Evolutionary conservation across 2,329 filamentous ascomycete species (phyloP).

Genomic region (Colletotrichum brevisporum): DNA sequence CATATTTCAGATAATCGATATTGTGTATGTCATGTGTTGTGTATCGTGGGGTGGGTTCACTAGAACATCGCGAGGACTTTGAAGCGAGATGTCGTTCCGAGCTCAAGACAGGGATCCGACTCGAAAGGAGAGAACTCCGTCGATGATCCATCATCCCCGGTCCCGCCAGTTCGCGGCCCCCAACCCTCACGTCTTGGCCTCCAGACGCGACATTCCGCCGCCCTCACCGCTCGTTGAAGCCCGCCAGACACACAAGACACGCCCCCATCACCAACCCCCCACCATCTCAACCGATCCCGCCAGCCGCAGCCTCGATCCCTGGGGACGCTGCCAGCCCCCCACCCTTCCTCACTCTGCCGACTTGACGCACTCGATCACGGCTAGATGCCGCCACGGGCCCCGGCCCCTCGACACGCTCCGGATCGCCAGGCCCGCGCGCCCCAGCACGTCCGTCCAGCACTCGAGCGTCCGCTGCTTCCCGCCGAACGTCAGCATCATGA

Average conservation of each 20-base stretch:
- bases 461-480: constrained; percentile 51
- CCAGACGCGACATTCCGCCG: background rate
- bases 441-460: constrained; percentile 45
- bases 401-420: constrained; percentile 41
- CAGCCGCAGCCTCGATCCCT: background rate
- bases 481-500: constrained; percentile 50
- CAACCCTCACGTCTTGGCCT: constrained; percentile 1
- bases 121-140: background rate
- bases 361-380: constrained; percentile 44
- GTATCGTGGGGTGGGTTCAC: too few relatives aligned
- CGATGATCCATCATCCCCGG: background rate
- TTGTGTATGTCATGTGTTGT: too few relatives aligned
- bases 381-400: constrained; percentile 39
- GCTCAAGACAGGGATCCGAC: too few relatives aligned
- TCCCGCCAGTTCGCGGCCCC: constrained; percentile 14
- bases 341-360: background rate
- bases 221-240: constrained; percentile 18
- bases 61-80: too few relatives aligned
- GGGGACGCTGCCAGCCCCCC: background rate
- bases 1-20: too few relatives aligned
- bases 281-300: background rate
- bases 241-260: too few relatives aligned
- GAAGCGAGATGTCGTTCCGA: too few relatives aligned
- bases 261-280: background rate
- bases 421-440: constrained; percentile 47